phyloP scores from a whole-genome alignment of 129 eudicot species.

The Artemisia argyi region DNA sequence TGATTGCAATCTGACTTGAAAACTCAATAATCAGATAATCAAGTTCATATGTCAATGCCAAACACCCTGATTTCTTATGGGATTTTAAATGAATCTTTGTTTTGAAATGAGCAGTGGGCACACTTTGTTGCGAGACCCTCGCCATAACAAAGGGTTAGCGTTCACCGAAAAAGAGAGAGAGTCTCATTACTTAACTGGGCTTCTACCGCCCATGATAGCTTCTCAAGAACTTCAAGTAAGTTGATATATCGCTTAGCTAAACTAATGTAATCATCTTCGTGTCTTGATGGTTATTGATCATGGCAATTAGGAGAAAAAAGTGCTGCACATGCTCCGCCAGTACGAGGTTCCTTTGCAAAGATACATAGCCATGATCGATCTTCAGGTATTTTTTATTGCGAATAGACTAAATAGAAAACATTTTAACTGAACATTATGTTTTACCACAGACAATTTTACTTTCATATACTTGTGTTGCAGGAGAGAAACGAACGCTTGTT shows the following conservation, averaged over 20 bases:
- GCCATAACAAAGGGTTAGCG: slow-evolving; percentile 84
- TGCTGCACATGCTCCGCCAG: slow-evolving; percentile 65
- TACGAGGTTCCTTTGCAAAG: slow-evolving; percentile 80
- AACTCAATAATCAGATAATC: too few relatives aligned
- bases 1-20: too few relatives aligned
- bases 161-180: slow-evolving; percentile 77
- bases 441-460: not conserved
- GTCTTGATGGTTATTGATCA: slow-evolving; percentile 5
- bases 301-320: slow-evolving; percentile 59
- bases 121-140: slow-evolving; percentile 74
- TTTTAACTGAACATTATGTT: not conserved
- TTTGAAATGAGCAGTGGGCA: slow-evolving; percentile 48
- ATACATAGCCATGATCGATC: slow-evolving; percentile 91
- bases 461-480: slow-evolving; percentile 37
- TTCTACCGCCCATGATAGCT: slow-evolving; percentile 68
- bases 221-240: slow-evolving; percentile 76
- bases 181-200: slow-evolving; percentile 76
- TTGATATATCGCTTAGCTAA: not conserved
- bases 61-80: too few relatives aligned
- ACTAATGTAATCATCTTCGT: not conserved
- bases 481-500: slow-evolving; percentile 84
- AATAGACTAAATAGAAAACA: not conserved
- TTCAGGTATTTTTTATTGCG: slow-evolving; percentile 51
- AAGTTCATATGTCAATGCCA: too few relatives aligned
- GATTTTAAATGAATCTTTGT: too few relatives aligned